Percentiles rank a stretch among this genome's conserved stretches.
These are phyloP conservation scores for Saccharata proteae DNA, from an alignment of 2,329 filamentous ascomycete genomes.

Conservation along the genomic window DNA sequence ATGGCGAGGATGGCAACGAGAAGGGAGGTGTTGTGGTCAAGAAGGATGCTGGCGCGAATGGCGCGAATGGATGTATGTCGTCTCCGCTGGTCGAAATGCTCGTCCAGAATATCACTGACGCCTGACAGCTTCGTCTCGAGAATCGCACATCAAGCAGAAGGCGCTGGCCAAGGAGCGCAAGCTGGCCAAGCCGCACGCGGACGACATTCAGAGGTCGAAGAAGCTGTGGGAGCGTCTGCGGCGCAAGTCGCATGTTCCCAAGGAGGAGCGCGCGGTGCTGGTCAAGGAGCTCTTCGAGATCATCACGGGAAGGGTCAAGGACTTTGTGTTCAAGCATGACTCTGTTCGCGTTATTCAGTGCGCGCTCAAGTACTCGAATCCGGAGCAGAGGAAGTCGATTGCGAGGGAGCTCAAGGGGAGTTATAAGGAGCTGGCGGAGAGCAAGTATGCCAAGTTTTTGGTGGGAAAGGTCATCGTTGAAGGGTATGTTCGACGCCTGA, in stretches of 20 bases:
- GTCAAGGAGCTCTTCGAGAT: slow-evolving; percentile 85
- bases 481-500: slow-evolving; percentile 29
- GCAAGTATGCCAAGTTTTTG: slow-evolving; percentile 93
- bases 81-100: no score
- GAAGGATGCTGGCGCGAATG: slow-evolving; percentile 5
- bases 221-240: slow-evolving; percentile 94
- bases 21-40: slow-evolving; percentile 7
- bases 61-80: slow-evolving; percentile 6
- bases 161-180: slow-evolving; percentile 78
- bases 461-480: slow-evolving; percentile 94
- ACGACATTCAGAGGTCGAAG: slow-evolving; percentile 78
- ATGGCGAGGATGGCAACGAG: slow-evolving; percentile 3
- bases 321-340: slow-evolving; percentile 98
- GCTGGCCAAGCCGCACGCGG: slow-evolving; percentile 83
- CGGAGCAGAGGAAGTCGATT: slow-evolving; percentile 75
- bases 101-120: no score
- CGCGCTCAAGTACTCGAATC: slow-evolving; percentile 86
- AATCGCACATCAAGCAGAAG: slow-evolving; percentile 90
- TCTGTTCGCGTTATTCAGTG: slow-evolving; percentile 94
- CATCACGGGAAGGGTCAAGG: slow-evolving; percentile 79
- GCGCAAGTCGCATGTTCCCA: slow-evolving; percentile 83
- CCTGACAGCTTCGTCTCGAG: slow-evolving; percentile 54
- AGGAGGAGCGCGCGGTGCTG: slow-evolving; percentile 75
- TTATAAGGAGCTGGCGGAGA: slow-evolving; percentile 78
- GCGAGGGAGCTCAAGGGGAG: slow-evolving; percentile 75